These are phyloP conservation scores for Tolypocladium guangdongense DNA, from an alignment of 2,329 filamentous ascomycete genomes.

Conservation along the genomic window DNA sequence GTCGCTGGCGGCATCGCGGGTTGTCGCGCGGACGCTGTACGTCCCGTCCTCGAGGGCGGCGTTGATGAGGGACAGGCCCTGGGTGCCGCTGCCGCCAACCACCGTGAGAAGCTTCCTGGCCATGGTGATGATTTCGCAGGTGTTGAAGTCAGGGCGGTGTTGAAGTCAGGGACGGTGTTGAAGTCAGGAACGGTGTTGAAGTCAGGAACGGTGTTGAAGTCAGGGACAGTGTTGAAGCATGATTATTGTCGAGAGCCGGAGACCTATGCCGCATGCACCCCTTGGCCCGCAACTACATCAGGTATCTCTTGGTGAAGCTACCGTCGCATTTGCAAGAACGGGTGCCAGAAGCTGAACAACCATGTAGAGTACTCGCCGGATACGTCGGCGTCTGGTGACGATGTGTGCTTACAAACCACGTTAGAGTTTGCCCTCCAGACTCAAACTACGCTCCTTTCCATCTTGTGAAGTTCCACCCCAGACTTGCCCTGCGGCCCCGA, in stretches of 20 bases:
- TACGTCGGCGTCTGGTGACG: neutral
- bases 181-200: neutral
- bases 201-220: neutral
- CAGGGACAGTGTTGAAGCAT: neutral
- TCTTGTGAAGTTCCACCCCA: too few species aligned
- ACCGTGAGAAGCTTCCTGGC: neutral
- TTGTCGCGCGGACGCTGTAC: neutral
- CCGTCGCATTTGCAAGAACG: neutral
- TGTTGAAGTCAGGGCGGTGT: neutral
- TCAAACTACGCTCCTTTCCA: neutral
- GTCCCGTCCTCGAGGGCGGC: neutral
- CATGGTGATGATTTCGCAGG: neutral
- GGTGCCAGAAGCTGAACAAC: neutral
- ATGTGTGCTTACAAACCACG: neutral
- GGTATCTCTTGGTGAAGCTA: too few species aligned
- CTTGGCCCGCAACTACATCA: neutral
- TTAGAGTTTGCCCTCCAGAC: neutral
- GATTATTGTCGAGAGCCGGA: neutral
- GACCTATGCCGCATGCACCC: too few species aligned
- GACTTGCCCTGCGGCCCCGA: neutral
- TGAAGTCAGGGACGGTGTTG: neutral
- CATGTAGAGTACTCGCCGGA: neutral
- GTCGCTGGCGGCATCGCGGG: neutral
- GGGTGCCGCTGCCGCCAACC: neutral
- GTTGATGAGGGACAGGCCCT: neutral